phyloP scores from a whole-genome alignment of 768 basidiomycete genomes.

The Lentinula edodes region DNA sequence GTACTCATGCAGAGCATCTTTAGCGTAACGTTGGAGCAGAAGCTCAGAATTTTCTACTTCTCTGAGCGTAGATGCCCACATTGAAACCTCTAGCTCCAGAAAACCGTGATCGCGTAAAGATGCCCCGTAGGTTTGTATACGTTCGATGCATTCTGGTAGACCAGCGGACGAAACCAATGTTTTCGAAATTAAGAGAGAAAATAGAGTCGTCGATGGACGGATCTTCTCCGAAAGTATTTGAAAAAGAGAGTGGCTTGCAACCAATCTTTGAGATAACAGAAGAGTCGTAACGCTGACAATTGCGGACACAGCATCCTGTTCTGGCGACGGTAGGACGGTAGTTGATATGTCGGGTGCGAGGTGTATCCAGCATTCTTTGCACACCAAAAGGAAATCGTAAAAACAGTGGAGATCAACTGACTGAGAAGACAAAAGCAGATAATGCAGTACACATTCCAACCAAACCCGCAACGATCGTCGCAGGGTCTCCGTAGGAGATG shows the following conservation, averaged over 20 bases:
- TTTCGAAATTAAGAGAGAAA: slow-evolving; percentile 14
- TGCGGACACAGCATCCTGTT: not conserved
- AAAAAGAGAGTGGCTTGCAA: slow-evolving; percentile 7
- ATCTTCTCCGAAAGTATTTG: slow-evolving; percentile 19
- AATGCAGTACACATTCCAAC: not conserved
- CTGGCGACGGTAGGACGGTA: not conserved
- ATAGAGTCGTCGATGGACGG: slow-evolving; percentile 19
- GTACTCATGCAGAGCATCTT: slow-evolving; percentile 23
- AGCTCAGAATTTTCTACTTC: slow-evolving; percentile 34
- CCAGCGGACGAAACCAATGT: not conserved
- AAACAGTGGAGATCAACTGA: not conserved
- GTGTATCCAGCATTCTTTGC: not conserved
- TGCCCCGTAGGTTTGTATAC: slow-evolving; percentile 7
- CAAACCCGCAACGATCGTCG: slow-evolving; percentile 3
- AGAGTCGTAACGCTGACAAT: slow-evolving; percentile 3
- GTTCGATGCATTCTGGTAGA: slow-evolving; percentile 3
- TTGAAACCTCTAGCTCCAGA: slow-evolving; percentile 39
- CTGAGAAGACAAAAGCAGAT: not conserved
- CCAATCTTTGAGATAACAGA: not conserved
- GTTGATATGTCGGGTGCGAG: not conserved
- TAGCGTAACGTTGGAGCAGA: slow-evolving; percentile 15
- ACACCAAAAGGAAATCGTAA: not conserved
- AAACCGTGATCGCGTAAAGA: slow-evolving; percentile 28
- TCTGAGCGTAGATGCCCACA: slow-evolving; percentile 46
- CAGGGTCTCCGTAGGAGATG: not conserved